Conservation (phyloP, 768 basidiomycete species). For the Termitomyces heimii region DNA sequence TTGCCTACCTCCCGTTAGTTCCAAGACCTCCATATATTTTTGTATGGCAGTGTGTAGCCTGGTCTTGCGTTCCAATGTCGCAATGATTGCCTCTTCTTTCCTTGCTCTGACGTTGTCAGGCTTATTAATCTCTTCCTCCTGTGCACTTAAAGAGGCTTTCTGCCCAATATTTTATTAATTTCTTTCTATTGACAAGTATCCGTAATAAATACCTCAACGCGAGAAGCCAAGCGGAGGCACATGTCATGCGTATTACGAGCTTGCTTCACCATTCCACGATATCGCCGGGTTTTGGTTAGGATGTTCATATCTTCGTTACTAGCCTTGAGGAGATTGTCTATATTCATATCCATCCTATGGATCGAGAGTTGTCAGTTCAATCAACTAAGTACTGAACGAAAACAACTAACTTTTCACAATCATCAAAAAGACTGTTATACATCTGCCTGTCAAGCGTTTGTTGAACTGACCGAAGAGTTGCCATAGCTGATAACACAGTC, state of each 20-base stretch:
- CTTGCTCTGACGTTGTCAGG: neutral
- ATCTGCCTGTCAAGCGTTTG: neutral
- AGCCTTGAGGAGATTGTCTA: neutral
- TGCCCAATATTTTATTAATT: neutral
- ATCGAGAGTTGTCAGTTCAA: neutral
- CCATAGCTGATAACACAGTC: neutral
- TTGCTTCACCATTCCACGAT: neutral
- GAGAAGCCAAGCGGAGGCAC: neutral
- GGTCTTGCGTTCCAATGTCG: neutral
- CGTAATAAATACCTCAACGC: neutral
- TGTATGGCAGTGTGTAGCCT: neutral
- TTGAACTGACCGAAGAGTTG: neutral
- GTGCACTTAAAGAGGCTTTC: neutral
- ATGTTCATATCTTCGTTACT: neutral
- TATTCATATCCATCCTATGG: neutral
- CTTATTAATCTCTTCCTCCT: neutral
- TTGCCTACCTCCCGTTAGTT: conserved; percentile 17
- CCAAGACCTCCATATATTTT: neutral
- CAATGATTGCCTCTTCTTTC: neutral
- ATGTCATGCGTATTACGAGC: neutral
- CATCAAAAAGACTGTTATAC: neutral
- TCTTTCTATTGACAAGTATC: neutral
- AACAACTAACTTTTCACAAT: neutral
- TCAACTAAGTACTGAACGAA: no score
- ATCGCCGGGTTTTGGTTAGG: neutral